Evolutionary conservation across 805 yeast species (phyloP).

Genomic region (Saccharomycopsis malanga): DNA sequence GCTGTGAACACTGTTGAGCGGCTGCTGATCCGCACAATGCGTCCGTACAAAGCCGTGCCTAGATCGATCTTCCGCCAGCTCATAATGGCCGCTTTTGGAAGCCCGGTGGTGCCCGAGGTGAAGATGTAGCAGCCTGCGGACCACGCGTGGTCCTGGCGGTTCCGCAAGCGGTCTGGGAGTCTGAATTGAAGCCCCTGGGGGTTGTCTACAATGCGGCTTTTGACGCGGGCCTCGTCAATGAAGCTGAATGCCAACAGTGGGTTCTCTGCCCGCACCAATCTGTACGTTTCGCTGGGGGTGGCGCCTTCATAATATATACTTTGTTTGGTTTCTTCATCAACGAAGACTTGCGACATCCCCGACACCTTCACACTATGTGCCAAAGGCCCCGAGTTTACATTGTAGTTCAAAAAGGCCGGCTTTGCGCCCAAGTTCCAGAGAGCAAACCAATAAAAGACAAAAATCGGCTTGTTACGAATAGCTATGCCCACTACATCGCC

Average conservation of each 20-base stretch:
- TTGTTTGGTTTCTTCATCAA: slow-evolving; percentile 62
- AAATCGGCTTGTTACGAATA: slow-evolving; percentile 77
- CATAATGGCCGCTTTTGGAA: slow-evolving; percentile 90
- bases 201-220: slow-evolving; percentile 34
- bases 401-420: slow-evolving; percentile 84
- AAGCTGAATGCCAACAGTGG: slow-evolving; percentile 40
- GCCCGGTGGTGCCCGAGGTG: slow-evolving; percentile 92
- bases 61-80: slow-evolving; percentile 79
- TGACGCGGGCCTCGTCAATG: slow-evolving; percentile 44
- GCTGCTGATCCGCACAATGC: slow-evolving; percentile 51
- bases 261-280: slow-evolving; percentile 28
- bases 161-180: slow-evolving; percentile 50
- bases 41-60: slow-evolving; percentile 66
- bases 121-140: slow-evolving; percentile 69
- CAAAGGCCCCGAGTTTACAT: slow-evolving; percentile 63
- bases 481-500: slow-evolving; percentile 69
- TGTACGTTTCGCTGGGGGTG: slow-evolving; percentile 36
- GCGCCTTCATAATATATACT: slow-evolving; percentile 31
- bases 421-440: slow-evolving; percentile 87
- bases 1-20: slow-evolving; percentile 69
- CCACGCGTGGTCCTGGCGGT: slow-evolving; percentile 49
- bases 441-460: slow-evolving; percentile 74
- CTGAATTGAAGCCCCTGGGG: slow-evolving; percentile 42
- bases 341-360: slow-evolving; percentile 54
- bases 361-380: slow-evolving; percentile 74